These are phyloP conservation scores for Trichophyton rubrum DNA, from an alignment of 2,329 filamentous ascomycete genomes.

Conservation along the genomic window DNA sequence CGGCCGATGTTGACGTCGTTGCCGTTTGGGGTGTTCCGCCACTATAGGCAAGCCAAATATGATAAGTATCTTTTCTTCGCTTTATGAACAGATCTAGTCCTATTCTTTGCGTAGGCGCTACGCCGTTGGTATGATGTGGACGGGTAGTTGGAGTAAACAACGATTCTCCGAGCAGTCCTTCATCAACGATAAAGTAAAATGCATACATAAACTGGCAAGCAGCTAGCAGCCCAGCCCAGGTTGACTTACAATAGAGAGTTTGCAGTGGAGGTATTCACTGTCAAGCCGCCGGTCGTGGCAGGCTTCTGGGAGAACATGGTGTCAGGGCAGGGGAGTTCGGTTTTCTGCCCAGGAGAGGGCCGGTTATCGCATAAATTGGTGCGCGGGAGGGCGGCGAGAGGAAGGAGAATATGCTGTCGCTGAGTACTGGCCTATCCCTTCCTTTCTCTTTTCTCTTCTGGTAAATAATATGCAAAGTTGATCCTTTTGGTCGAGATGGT, in stretches of 20 bases:
- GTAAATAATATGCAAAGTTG: not conserved
- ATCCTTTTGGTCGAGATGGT: not conserved
- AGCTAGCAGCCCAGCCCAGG: not conserved
- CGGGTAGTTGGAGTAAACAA: no score
- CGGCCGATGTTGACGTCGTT: slow-evolving; percentile 12
- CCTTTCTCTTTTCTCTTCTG: not conserved
- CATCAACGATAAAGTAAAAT: no score
- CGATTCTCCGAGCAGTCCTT: no score
- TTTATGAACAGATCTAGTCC: no score
- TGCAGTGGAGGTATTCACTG: slow-evolving; percentile 13
- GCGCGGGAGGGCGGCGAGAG: no score
- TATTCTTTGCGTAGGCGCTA: not conserved
- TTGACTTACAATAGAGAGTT: slow-evolving; percentile 15
- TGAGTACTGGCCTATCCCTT: no score
- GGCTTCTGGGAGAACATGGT: slow-evolving; percentile 13
- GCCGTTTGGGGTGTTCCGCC: slow-evolving; percentile 8
- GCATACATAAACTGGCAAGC: not conserved
- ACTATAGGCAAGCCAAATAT: not conserved
- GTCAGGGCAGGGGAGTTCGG: not conserved
- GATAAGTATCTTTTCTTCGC: not conserved
- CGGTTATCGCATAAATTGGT: not conserved
- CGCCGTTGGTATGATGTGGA: no score
- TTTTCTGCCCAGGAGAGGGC: not conserved
- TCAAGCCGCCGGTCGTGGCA: slow-evolving; percentile 10
- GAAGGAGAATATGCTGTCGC: not conserved